Percentiles rank a stretch among this genome's conserved stretches.
Evolutionary conservation across 1,284 basidiomycete genomes (phyloP).

Genomic region (Fomitopsis pinicola): DNA sequence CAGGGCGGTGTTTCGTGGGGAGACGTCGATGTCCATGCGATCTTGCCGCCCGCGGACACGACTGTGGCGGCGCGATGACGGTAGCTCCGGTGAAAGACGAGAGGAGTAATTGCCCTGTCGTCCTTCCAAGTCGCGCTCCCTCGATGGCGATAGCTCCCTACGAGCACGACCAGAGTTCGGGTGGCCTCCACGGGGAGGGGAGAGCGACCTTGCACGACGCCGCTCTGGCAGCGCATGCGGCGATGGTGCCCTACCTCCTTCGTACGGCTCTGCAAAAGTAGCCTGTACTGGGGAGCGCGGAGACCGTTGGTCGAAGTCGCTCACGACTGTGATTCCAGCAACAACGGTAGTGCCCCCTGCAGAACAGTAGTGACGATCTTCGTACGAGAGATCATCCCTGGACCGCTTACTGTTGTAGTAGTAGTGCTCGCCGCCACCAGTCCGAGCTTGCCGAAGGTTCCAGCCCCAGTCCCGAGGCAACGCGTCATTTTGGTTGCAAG

Average conservation of each 20-base stretch:
- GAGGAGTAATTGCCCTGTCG: slow-evolving; percentile 12
- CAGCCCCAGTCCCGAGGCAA: slow-evolving; percentile 48
- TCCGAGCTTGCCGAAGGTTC: slow-evolving; percentile 53
- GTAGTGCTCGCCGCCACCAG: slow-evolving; percentile 41
- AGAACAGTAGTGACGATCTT: slow-evolving; percentile 65
- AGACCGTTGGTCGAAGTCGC: slow-evolving; percentile 12
- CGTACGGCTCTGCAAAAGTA: background rate
- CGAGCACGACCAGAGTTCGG: slow-evolving; percentile 10
- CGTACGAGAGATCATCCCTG: slow-evolving; percentile 38
- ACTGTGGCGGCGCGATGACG: slow-evolving; percentile 14
- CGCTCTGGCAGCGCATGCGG: slow-evolving; percentile 11
- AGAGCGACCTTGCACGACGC: slow-evolving; percentile 16
- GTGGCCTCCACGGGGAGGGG: slow-evolving; percentile 18
- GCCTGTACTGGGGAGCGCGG: background rate
- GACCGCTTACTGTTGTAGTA: slow-evolving; percentile 47
- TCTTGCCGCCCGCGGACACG: slow-evolving; percentile 15
- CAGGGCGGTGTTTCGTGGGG: slow-evolving; percentile 9
- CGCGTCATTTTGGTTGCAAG: slow-evolving; percentile 19
- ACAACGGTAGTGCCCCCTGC: slow-evolving; percentile 19
- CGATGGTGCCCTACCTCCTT: slow-evolving; percentile 11
- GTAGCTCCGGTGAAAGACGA: slow-evolving; percentile 10
- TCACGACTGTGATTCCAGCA: slow-evolving; percentile 1
- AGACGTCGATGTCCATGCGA: slow-evolving; percentile 10
- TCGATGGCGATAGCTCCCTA: slow-evolving; percentile 17
- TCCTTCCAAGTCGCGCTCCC: slow-evolving; percentile 12